A percentile compares a stretch with the other conserved stretches of the same genome.
phyloP scores from a whole-genome alignment of 2,329 filamentous ascomycete genomes.

The Fusarium sp. region DNA sequence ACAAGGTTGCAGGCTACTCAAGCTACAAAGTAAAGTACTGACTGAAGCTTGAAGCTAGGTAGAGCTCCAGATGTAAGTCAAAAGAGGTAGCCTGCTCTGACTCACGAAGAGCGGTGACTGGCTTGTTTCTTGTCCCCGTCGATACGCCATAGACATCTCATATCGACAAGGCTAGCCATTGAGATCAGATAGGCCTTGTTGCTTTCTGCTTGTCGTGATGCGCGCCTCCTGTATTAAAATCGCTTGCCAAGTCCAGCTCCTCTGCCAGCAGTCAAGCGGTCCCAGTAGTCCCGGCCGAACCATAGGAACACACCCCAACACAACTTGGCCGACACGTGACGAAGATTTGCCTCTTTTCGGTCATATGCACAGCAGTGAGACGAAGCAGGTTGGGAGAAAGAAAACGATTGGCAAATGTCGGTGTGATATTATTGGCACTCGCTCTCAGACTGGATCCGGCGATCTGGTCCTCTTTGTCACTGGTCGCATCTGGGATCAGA shows the following conservation, averaged over 20 bases:
- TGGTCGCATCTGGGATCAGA: conserved; percentile 21
- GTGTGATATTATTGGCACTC: conserved; percentile 36
- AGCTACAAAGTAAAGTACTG: not conserved
- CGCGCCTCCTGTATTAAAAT: conserved; percentile 21
- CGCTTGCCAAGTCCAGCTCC: conserved; percentile 2
- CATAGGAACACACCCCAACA: not conserved
- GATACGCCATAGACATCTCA: conserved; percentile 30
- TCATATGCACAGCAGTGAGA: conserved; percentile 26
- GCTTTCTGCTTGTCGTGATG: conserved; percentile 10
- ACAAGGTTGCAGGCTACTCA: conserved; percentile 11
- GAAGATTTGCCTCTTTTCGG: conserved; percentile 26
- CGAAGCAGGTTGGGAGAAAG: conserved; percentile 13
- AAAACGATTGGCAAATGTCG: conserved; percentile 41
- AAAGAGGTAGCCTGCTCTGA: conserved; percentile 29
- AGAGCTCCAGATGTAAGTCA: conserved; percentile 12
- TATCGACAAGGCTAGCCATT: conserved; percentile 12
- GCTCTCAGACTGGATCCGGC: conserved; percentile 24
- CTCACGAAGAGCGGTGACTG: conserved; percentile 28
- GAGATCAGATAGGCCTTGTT: conserved; percentile 4
- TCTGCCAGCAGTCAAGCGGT: no score
- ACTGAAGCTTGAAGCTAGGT: conserved; percentile 7
- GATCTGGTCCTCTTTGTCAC: conserved; percentile 28
- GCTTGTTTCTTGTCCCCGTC: conserved; percentile 1
- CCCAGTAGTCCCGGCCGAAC: not conserved
- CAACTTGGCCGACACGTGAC: conserved; percentile 30